Evolutionary conservation across 2,329 filamentous ascomycete species (phyloP).

Genomic region (Botrytis fabae): DNA sequence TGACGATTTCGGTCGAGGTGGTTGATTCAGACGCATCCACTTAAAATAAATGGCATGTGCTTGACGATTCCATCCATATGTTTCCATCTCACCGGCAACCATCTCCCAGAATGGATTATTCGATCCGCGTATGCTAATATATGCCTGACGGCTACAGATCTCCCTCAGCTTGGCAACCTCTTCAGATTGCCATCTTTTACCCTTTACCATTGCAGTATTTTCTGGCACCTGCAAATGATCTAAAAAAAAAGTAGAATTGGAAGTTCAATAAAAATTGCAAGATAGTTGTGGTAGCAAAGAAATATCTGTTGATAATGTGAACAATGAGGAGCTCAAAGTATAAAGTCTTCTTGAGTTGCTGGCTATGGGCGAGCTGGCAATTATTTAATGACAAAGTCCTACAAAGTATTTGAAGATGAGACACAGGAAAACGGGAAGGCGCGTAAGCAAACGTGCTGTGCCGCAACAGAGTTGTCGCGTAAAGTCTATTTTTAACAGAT

Average conservation of each 20-base stretch:
- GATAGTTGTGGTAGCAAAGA: background rate
- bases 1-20: too few relatives aligned
- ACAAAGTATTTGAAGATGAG: background rate
- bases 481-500: background rate
- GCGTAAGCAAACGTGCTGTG: background rate
- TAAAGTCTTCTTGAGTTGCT: too few relatives aligned
- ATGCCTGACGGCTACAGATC: background rate
- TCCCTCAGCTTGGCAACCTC: background rate
- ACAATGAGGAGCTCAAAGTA: too few relatives aligned
- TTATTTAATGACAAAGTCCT: too few relatives aligned
- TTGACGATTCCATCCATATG: constrained; percentile 2
- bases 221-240: background rate
- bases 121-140: too few relatives aligned
- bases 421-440: background rate
- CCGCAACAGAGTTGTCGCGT: background rate
- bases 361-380: too few relatives aligned
- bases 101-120: background rate
- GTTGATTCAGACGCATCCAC: background rate
- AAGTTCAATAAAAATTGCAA: background rate
- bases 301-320: background rate
- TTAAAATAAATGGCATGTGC: background rate
- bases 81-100: background rate
- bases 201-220: background rate
- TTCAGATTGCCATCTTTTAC: background rate
- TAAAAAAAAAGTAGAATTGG: background rate